Evolutionary conservation across 2,329 filamentous ascomycete genomes (phyloP).

Genomic region (Trichoderma sp.): DNA sequence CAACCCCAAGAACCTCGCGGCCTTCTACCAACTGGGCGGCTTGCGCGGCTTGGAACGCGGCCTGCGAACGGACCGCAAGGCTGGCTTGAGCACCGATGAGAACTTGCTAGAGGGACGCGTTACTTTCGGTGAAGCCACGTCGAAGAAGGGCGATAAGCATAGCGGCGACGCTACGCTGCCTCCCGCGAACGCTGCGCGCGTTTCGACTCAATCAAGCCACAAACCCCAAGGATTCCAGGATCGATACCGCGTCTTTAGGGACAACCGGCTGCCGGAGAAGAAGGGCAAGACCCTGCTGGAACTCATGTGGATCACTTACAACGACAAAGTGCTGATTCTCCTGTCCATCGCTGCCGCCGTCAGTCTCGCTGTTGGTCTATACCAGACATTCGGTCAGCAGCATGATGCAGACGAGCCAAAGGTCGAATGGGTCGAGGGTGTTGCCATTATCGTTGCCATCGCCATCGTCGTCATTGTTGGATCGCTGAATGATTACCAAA

Average conservation of each 20-base stretch:
- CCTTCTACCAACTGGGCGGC: slow-evolving; percentile 80
- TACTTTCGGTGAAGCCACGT: slow-evolving; percentile 70
- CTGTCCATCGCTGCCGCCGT: slow-evolving; percentile 71
- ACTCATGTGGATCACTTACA: slow-evolving; percentile 81
- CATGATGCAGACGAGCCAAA: slow-evolving; percentile 55
- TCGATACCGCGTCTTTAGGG: slow-evolving; percentile 69
- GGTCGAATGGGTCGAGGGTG: slow-evolving; percentile 80
- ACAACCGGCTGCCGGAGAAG: slow-evolving; percentile 73
- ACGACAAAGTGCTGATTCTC: slow-evolving; percentile 78
- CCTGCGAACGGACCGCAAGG: slow-evolving; percentile 68
- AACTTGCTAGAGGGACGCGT: slow-evolving; percentile 64
- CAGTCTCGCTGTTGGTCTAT: slow-evolving; percentile 73
- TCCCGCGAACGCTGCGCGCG: background rate
- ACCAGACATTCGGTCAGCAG: slow-evolving; percentile 68
- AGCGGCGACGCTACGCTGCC: slow-evolving; percentile 37
- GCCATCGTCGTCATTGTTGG: slow-evolving; percentile 75
- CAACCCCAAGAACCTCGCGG: slow-evolving; percentile 83
- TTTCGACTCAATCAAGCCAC: slow-evolving; percentile 5
- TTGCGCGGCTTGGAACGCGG: slow-evolving; percentile 77
- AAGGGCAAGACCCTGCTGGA: slow-evolving; percentile 73
- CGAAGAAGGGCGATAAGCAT: slow-evolving; percentile 41
- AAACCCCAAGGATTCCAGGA: slow-evolving; percentile 46
- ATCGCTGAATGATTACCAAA: slow-evolving; percentile 78
- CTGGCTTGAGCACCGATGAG: slow-evolving; percentile 80
- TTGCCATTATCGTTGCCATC: slow-evolving; percentile 80